Evolutionary conservation across 2,329 filamentous ascomycete species (phyloP), one percentile per base, ranked within the genome.

Genomic region (Zalaria obscura): DNA sequence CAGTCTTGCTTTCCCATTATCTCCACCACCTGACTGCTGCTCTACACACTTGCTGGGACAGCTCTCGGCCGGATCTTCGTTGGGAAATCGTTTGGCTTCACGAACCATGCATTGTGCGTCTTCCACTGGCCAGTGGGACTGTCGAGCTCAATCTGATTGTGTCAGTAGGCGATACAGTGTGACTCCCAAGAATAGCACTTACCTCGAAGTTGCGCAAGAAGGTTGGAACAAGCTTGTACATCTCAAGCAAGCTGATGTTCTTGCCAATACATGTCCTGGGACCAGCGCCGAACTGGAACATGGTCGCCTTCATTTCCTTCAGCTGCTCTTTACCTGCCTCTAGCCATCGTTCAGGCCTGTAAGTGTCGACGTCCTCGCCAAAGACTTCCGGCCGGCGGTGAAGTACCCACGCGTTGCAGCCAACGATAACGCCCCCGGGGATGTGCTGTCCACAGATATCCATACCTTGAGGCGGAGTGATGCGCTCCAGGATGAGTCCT

Each of bases 231-330:
- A 70, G 49, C 55, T 71, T 71, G 47, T 69, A 69, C 5, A 70
- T 64, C 53, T 71, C 68, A 45, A 70, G 43, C 46, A 69, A 44
- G 36, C 59, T 63, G 38, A 71, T 65, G 45, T 69, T 69, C 60
- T 67, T 69, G 2, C 81, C 81, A 38, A 73, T 68, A 50, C 80
- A 85, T 2, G 80, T 83, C 51, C 80, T 63, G 7, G 74, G 72
- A 0, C 80, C 80, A 59, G 80, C 80, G 1, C 80, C 80, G 56
- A 85, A 85, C 50, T 83, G 78, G 55, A 83, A 67, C 76, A 83
- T 78, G n/a, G 67, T 69, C 1, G 73, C 75, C 50, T 76, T 76
- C 79, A 83, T 83, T 55, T 75, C 71, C 58, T 70, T 72, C 36
- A 82, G 62, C 47, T 73, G 66, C 44, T 68, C 67, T 26, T 76